Evolutionary conservation across 192 early-diverging fungal genomes (phyloP).

Genomic region (Dissophora globulifera): DNA sequence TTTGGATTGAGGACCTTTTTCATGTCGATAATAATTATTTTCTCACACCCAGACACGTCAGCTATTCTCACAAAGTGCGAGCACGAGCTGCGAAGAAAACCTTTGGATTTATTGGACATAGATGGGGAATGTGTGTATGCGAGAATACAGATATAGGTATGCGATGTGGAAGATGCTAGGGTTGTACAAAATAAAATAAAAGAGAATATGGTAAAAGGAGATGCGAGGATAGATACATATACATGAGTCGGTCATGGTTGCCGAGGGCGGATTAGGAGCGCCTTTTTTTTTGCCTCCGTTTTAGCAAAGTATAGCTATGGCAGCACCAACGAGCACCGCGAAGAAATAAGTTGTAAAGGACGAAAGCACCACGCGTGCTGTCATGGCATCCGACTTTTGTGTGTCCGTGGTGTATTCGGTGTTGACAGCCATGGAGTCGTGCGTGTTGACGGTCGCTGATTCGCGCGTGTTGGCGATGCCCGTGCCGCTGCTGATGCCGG

Average conservation of each 20-base stretch:
- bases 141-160: background rate
- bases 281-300: too few species aligned
- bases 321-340: too few species aligned
- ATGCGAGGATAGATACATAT: too few species aligned
- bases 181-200: too few species aligned
- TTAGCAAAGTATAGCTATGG: slow-evolving; percentile 15
- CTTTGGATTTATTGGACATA: background rate
- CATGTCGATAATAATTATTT: too few species aligned
- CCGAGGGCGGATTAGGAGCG: too few species aligned
- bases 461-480: background rate
- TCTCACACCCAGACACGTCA: too few species aligned
- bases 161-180: too few species aligned
- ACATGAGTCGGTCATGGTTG: background rate
- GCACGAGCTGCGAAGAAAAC: background rate
- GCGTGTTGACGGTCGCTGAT: background rate
- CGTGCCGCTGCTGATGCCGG: background rate
- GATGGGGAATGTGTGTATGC: background rate
- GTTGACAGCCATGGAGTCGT: too few species aligned
- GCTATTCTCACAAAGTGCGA: background rate
- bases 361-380: background rate
- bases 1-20: slow-evolving; percentile 29
- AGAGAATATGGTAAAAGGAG: background rate
- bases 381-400: too few species aligned
- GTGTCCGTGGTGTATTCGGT: too few species aligned
- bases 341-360: background rate